Base-by-base conservation (phyloP, 139 green algal genomes). In the Microglena sp. region DNA sequence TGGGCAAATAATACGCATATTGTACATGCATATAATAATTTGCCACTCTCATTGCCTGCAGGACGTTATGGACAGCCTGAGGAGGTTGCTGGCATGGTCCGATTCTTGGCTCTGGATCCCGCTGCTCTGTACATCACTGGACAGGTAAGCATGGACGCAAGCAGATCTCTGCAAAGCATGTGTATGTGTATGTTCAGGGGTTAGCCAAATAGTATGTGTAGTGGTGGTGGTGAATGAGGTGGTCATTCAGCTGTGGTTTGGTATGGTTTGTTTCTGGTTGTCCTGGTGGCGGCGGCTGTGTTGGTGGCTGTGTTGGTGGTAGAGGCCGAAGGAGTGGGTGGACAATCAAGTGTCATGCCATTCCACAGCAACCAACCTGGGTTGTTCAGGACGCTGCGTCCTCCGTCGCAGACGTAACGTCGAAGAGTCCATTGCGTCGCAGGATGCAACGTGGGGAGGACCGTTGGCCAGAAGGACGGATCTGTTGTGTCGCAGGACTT, bases 101-200 rank as follows among this genome's bases (percentile, higher is more conserved):
- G 77, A 31, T 96, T 95, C 80, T 80, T 96, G 61, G 86, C 87
- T 0, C 65, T 96, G 21, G 94, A 99, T 77, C 90, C 90, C 15
- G 91, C 91, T 32, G 87, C 86, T 21, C 82, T 83, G 0, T 98
- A 99, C 83, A 96, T 99, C 69, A 99, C 94, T 33, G 94, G 94
- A 29, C 94, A 99, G 76, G 70, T n/a, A n/a, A n/a, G n/a, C n/a
- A n/a, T n/a, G n/a, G n/a, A n/a, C n/a, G 18, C 50, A n/a, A 32
- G 50, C 50, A 11, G 18, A 21, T 58, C 40, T 24, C 18, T 11
- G 50, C 50, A 32, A 6, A 29, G 50, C 50, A 58, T 58, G 5
- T 8, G 18, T 8, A 27, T n/a, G 28, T 58, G 50, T 27, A 50
- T 11, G 15, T 18, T 24, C 40, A 24, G 40, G 15, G 15, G 40